phyloP scores from a whole-genome alignment of 495 filamentous ascomycete genomes.

The Penicilliopsis zonata region DNA sequence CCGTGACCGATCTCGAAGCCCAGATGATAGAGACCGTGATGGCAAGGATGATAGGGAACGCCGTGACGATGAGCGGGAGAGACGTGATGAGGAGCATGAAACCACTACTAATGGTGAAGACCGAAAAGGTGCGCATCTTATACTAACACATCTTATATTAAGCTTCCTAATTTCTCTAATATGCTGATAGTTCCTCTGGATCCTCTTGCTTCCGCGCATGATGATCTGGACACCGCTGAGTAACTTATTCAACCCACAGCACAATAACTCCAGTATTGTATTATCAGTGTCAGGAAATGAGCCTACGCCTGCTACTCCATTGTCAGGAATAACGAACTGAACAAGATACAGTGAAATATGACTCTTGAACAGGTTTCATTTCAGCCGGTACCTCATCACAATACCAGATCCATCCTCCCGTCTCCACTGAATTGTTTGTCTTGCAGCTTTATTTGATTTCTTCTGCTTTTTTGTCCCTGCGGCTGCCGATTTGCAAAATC shows the following conservation, averaged over 20 bases:
- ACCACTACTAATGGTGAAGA: slow-evolving; percentile 49
- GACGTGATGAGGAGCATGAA: slow-evolving; percentile 38
- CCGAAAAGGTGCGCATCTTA: slow-evolving; percentile 64
- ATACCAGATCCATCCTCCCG: slow-evolving; percentile 1
- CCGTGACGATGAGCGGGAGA: slow-evolving; percentile 59
- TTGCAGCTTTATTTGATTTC: slow-evolving; percentile 3
- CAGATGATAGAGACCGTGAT: slow-evolving; percentile 52
- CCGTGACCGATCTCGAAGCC: slow-evolving; percentile 65
- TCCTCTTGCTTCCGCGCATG: slow-evolving; percentile 73
- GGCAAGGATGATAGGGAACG: slow-evolving; percentile 53
- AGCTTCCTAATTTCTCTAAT: slow-evolving; percentile 7
- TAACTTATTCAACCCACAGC: too few relatives aligned
- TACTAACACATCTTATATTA: neutral
- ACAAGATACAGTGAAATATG: neutral
- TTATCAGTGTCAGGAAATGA: neutral
- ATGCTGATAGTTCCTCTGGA: slow-evolving; percentile 43
- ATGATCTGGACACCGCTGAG: slow-evolving; percentile 96
- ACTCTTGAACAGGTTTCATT: neutral
- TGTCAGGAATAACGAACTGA: neutral
- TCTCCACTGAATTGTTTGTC: slow-evolving; percentile 2
- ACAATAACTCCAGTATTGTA: too few relatives aligned
- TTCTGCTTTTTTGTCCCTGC: neutral
- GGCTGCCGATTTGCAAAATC: neutral
- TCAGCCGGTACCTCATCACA: slow-evolving; percentile 1
- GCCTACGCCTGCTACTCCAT: neutral